Base-by-base conservation (phyloP, 139 green algal genomes). In the Chlorella sp. region DNA sequence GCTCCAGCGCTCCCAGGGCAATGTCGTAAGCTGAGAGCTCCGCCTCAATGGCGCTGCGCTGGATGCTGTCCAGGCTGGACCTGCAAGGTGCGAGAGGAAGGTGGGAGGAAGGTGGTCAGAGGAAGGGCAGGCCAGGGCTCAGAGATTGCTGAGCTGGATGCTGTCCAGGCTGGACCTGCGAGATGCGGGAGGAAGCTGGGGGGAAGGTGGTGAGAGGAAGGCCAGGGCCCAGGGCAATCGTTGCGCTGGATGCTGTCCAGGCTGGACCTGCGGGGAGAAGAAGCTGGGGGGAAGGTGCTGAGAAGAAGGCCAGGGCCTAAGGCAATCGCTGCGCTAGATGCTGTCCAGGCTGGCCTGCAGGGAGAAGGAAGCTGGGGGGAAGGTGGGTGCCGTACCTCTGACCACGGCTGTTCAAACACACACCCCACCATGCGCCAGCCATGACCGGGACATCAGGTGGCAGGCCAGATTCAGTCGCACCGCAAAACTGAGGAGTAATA, bases 331-430 rank as follows among this genome's bases (percentile, higher is more conserved):
- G 15, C 71, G 84, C 83, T 87, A 34, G 16, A 81, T n/a, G 37
- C 91, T 90, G 88, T n/a, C 22, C 89, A 89, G 94, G 95, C 92
- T 95, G 92, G 34, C 28, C 84, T 88, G 84, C 83, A 82, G 36
- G 82, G 39, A 24, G 73, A 4, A n/a, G 3, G 73, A 16, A 57
- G 48, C 48, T 57, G 48, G 48, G 48, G 9, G 48, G 48, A 57
- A 57, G 48, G 48, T 57, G 48, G 48, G 48, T 57, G 48, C n/a
- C n/a, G n/a, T n/a, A n/a, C n/a, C n/a, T n/a, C n/a, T n/a, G n/a
- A n/a, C n/a, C 48, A 57, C 48, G 5, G 48, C 48, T 9, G 9
- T 9, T 57, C 48, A 57, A 5, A 9, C 48, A 57, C 48, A 5
- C 48, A 9, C 48, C 48, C 48, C 7, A 57, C 48, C 48, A 57